Base-by-base conservation (phyloP, 169 alveolate genomes). In the Plasmodium vivax region DNA sequence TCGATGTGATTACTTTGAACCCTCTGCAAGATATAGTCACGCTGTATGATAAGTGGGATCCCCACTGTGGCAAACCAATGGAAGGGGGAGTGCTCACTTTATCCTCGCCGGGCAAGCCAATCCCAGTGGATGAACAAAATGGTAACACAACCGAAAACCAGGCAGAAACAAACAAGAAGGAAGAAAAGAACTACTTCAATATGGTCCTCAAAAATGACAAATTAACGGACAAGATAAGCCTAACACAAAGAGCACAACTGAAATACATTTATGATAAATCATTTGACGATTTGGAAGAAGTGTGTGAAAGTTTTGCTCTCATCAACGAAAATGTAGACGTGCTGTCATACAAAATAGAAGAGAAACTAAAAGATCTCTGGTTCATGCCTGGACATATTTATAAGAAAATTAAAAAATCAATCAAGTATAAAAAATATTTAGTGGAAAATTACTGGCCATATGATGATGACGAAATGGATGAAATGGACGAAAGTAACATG, bases 371-470 rank as follows among this genome's bases (percentile, higher is more conserved):
- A 45, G 84, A 95, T 54, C 94, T 95, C 54, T 96, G 97, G 97
- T 84, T 94, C 74, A 96, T 95, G 90, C 97, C 97, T 8, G 97
- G 97, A 73, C 36, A 47, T 80, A 75, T 95, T 30, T 96, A 94
- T 72, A 81, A 94, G 16, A 91, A 90, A 62, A 47, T 95, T 41
- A 85, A 85, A 72, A 96, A 96, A 36, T 56, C 96, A 68, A 94
- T 96, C 47, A 82, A 93, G 56, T 96, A 96, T 85, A 95, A 92
- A 75, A 95, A 95, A 51, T 93, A 95, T 45, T 94, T 96, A 82
- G 95, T 94, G 80, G 93, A 93, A 62, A 93, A 94, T 74, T 92
- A 85, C 38, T 92, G 95, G 92, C 93, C 92, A 36, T 91, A 91
- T 80, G 93, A 83, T 56, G 85, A 79, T 47, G 95, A 91, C 41